Evolutionary conservation across 139 green algal genomes (phyloP).

Genomic region (Chlamydomonas incerta): DNA sequence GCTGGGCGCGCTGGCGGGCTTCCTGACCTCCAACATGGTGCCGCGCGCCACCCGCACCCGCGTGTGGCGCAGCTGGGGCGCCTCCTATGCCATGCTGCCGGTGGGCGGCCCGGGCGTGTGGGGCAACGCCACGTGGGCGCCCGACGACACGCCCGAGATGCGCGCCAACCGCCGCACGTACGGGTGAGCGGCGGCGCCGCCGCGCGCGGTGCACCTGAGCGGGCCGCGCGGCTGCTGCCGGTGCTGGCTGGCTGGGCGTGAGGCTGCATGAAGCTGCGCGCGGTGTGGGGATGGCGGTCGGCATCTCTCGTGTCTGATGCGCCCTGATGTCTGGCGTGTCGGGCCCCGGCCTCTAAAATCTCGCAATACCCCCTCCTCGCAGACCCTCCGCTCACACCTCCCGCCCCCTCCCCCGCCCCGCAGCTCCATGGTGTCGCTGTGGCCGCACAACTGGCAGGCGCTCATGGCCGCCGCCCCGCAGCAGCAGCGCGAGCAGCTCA

Average conservation of each 20-base stretch:
- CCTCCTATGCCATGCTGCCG: slow-evolving; percentile 81
- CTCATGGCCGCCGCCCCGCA: not conserved
- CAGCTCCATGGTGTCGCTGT: slow-evolving; percentile 29
- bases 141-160: slow-evolving; percentile 67
- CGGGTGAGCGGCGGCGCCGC: slow-evolving; percentile 39
- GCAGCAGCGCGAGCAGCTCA: not conserved
- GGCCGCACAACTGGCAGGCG: slow-evolving; percentile 30
- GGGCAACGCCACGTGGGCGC: slow-evolving; percentile 76
- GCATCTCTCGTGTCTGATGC: too few species aligned
- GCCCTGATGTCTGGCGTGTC: too few species aligned
- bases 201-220: too few species aligned
- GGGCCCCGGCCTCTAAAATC: too few species aligned
- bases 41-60: slow-evolving; percentile 18
- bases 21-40: slow-evolving; percentile 56
- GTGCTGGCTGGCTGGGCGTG: too few species aligned
- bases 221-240: too few species aligned
- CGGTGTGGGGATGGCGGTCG: too few species aligned
- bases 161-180: slow-evolving; percentile 41
- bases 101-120: slow-evolving; percentile 79
- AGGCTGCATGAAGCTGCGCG: too few species aligned
- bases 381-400: not conserved
- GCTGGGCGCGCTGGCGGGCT: slow-evolving; percentile 57
- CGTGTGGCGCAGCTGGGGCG: slow-evolving; percentile 83
- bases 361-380: too few species aligned
- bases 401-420: not conserved